phyloP scores from a whole-genome alignment of 1,284 basidiomycete genomes.

The Heterobasidion parviporum region DNA sequence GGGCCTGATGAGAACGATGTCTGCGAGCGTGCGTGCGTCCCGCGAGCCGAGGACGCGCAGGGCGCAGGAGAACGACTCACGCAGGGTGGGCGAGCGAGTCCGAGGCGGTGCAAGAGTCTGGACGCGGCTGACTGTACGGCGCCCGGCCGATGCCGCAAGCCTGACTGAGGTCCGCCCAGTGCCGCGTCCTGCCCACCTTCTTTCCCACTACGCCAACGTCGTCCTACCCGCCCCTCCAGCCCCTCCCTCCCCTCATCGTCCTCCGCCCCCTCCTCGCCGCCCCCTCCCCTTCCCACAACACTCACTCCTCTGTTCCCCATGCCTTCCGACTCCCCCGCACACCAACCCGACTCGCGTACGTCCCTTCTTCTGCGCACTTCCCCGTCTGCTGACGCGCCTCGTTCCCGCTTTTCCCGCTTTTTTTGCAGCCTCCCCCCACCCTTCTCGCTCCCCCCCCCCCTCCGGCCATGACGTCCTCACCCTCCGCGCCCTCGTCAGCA shows the following conservation, averaged over 20 bases:
- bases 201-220: neutral
- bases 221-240: conserved; percentile 4
- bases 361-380: conserved; percentile 11
- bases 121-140: neutral
- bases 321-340: conserved; percentile 52
- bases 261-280: conserved; percentile 16
- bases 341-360: conserved; percentile 41
- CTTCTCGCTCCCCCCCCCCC: conserved; percentile 63
- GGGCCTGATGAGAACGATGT: too few species aligned
- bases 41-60: too few species aligned
- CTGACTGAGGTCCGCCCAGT: neutral
- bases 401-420: conserved; percentile 3
- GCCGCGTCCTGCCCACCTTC: neutral
- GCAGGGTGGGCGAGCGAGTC: too few species aligned
- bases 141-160: neutral
- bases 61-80: too few species aligned
- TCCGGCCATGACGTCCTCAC: conserved; percentile 65
- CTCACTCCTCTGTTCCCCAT: conserved; percentile 31
- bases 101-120: neutral
- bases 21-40: too few species aligned
- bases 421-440: conserved; percentile 31
- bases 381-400: conserved; percentile 2
- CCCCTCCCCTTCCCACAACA: conserved; percentile 21
- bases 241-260: conserved; percentile 12
- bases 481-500: conserved; percentile 88